Base-by-base conservation (phyloP, 1,139 yeast species). In the Blastobotrys arbuscula region DNA sequence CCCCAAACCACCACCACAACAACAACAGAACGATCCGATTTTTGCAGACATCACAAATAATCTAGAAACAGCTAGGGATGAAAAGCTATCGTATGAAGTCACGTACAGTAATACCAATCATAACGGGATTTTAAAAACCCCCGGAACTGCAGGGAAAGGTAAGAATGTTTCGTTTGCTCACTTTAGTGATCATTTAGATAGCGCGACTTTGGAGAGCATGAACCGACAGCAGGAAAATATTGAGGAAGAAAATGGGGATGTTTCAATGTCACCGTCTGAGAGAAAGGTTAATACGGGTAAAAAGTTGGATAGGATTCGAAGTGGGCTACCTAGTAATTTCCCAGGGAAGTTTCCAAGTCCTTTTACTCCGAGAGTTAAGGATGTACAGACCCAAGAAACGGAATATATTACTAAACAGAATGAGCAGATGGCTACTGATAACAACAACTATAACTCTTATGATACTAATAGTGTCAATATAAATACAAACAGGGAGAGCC, bases 301-400 rank as follows among this genome's bases (percentile, higher is more conserved):
- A 28, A 45, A 46, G 36, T 30, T 42, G 8, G 56, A 50, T 18
- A 39, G 57, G 18, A 45, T 54, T 7, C 48, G 54, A 33, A 51
- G 59, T 9, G 59, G 60, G n/a, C 50, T 58, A 31, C 60, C 59
- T 0, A 44, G 48, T 8, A 52, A 55, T 38, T 57, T 55, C 41
- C 62, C 61, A 8, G 62, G 61, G 41, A 59, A 55, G 43, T 59
- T 59, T 40, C 62, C 61, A 2, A 57, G 58, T 37, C 61, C 61
- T 2, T 54, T 51, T 49, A 54, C 59, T 0, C 58, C 60, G 12
- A 54, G 48, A 45, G 50, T 53, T 13, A 19, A 37, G 12, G 47
- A 44, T 13, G n/a, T 28, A 13, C 21, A 21, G 13, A 34, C 40
- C 5, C 16, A 9, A 15, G 50, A 24, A 9, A 16, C 40, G n/a